phyloP scores from a whole-genome alignment of 2,329 filamentous ascomycete genomes.

The Zarea fungicola region DNA sequence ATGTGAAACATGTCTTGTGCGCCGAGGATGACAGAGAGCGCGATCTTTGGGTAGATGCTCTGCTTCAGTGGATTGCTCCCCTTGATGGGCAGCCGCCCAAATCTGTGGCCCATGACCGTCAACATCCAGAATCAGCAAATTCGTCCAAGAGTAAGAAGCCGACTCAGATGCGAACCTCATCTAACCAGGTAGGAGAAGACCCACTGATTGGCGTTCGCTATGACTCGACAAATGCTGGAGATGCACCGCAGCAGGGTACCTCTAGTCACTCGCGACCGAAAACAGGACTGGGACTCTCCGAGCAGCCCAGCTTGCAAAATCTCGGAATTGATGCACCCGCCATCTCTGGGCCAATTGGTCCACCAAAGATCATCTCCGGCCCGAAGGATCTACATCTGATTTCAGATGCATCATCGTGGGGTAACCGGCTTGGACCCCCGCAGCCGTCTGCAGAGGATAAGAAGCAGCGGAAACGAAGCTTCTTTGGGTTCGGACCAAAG shows the following conservation, averaged over 20 bases:
- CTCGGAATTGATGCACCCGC: constrained; percentile 27
- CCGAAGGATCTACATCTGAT: constrained; percentile 83
- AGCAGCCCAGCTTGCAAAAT: constrained; percentile 29
- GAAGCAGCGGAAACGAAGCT: constrained; percentile 71
- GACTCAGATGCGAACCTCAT: constrained; percentile 27
- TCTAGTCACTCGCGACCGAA: constrained; percentile 33
- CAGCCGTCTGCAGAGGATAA: constrained; percentile 63
- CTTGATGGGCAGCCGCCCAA: constrained; percentile 29
- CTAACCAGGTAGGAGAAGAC: constrained; percentile 35
- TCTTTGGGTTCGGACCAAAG: constrained; percentile 65
- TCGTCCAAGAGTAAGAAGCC: constrained; percentile 27
- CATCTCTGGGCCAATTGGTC: constrained; percentile 27
- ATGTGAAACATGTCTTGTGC: constrained; percentile 90
- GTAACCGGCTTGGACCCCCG: constrained; percentile 61
- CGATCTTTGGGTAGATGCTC: constrained; percentile 86
- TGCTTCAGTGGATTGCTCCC: constrained; percentile 84
- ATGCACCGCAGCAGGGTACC: constrained; percentile 41
- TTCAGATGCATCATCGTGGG: constrained; percentile 77
- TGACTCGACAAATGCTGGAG: constrained; percentile 48
- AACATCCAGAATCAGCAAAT: constrained; percentile 26
- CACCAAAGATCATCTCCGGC: constrained; percentile 63
- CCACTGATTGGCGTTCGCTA: constrained; percentile 54
- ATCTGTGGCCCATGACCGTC: constrained; percentile 29
- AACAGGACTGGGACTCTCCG: constrained; percentile 29
- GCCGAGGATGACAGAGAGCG: constrained; percentile 91